These are phyloP conservation scores for Lentinus polychrous DNA, from an alignment of 1,284 basidiomycete genomes.

Conservation along the genomic window DNA sequence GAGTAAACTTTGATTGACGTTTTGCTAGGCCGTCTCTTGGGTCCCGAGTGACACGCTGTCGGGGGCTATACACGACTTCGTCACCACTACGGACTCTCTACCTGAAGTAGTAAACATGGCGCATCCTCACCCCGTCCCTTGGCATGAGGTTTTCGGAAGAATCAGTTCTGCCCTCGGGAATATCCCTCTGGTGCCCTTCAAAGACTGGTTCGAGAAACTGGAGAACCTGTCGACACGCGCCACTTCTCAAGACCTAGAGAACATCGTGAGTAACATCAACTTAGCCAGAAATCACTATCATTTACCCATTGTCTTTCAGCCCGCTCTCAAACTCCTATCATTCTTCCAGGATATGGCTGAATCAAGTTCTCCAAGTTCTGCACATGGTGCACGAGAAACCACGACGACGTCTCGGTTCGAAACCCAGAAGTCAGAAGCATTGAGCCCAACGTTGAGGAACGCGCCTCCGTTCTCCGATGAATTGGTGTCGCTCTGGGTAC, in stretches of 20 bases:
- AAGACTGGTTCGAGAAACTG: conserved; percentile 10
- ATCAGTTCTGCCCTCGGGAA: conserved; percentile 4
- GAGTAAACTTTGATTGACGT: not conserved
- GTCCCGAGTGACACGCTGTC: conserved; percentile 12
- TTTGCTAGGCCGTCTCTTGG: conserved; percentile 10
- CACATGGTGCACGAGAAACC: not conserved
- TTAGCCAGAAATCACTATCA: too few relatives aligned
- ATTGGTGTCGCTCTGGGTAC: conserved; percentile 11
- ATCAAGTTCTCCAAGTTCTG: not conserved
- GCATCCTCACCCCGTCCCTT: conserved; percentile 11
- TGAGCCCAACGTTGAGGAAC: conserved; percentile 9
- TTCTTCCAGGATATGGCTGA: not conserved
- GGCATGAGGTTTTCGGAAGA: conserved; percentile 6
- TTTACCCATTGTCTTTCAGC: not conserved
- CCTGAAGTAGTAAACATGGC: conserved; percentile 12
- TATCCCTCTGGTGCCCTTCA: conserved; percentile 7
- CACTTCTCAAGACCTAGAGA: conserved; percentile 4
- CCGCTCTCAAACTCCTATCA: conserved; percentile 1
- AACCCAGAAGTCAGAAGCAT: conserved; percentile 6
- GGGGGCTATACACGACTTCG: conserved; percentile 10
- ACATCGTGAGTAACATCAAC: conserved; percentile 6
- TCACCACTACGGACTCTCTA: not conserved
- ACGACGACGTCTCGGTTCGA: not conserved
- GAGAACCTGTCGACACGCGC: conserved; percentile 6
- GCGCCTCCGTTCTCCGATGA: conserved; percentile 4